These are phyloP conservation scores for Aspergillus brunneoviolaceus DNA, from an alignment of 2,329 filamentous ascomycete genomes.

Conservation along the genomic window DNA sequence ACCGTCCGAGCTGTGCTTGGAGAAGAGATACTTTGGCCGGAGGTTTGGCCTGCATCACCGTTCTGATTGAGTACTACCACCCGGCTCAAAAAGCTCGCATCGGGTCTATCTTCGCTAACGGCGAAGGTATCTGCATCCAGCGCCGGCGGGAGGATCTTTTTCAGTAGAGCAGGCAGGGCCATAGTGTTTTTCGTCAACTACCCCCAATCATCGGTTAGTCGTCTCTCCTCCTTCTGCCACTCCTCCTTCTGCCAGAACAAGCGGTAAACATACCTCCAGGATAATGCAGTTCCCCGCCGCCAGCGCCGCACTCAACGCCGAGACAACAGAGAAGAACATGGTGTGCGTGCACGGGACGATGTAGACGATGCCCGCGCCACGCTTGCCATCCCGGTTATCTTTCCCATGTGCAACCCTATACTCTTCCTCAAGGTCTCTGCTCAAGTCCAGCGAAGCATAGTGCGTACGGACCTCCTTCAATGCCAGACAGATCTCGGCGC, in stretches of 20 bases:
- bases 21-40: slow-evolving; percentile 27
- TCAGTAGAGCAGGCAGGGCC: slow-evolving; percentile 23
- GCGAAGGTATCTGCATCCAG: slow-evolving; percentile 53
- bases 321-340: slow-evolving; percentile 49
- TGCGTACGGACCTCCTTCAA: slow-evolving; percentile 28
- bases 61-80: slow-evolving; percentile 18
- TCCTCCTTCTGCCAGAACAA: not conserved
- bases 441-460: slow-evolving; percentile 21
- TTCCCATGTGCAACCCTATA: slow-evolving; percentile 25
- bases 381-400: slow-evolving; percentile 16
- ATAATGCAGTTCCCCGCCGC: slow-evolving; percentile 54
- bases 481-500: slow-evolving; percentile 27
- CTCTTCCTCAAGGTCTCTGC: slow-evolving; percentile 17
- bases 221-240: too few species aligned
- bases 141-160: slow-evolving; percentile 25
- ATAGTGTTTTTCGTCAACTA: slow-evolving; percentile 29
- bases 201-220: not conserved
- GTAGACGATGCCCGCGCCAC: slow-evolving; percentile 37
- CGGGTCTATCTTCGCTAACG: slow-evolving; percentile 38
- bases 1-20: slow-evolving; percentile 40
- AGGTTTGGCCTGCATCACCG: not conserved
- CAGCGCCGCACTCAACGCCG: slow-evolving; percentile 48
- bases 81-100: slow-evolving; percentile 29
- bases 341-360: slow-evolving; percentile 52
- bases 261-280: slow-evolving; percentile 43